phyloP scores from a whole-genome alignment of 208 protist genomes.

The Acanthamoeba royreba region DNA sequence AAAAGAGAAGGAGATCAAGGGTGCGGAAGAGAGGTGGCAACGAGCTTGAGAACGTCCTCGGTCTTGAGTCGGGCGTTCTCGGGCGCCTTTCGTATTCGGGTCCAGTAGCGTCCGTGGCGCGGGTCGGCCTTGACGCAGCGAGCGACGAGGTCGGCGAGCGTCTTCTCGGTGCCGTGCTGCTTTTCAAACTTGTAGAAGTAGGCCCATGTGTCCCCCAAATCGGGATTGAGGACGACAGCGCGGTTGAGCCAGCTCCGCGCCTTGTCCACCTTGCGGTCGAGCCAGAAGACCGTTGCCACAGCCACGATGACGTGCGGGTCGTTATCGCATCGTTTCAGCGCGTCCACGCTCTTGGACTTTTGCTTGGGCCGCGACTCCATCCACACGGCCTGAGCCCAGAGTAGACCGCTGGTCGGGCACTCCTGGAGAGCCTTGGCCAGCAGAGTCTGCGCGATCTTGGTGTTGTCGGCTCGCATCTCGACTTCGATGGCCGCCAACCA shows the following conservation, averaged over 20 bases:
- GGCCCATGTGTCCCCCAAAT: constrained; percentile 88
- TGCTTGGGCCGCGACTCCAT: constrained; percentile 75
- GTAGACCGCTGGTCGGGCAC: constrained; percentile 79
- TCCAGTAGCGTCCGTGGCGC: constrained; percentile 2
- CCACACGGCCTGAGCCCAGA: constrained; percentile 85
- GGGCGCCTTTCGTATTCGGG: neutral
- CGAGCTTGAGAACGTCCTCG: neutral
- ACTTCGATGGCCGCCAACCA: constrained; percentile 76
- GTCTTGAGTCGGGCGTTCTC: neutral
- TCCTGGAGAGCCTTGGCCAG: constrained; percentile 78
- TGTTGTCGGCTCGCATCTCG: constrained; percentile 58
- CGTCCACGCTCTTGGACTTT: constrained; percentile 77
- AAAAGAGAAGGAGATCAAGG: neutral
- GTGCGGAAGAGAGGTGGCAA: neutral
- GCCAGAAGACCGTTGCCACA: constrained; percentile 84
- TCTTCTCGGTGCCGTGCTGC: constrained; percentile 67
- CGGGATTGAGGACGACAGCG: constrained; percentile 71
- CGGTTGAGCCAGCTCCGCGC: constrained; percentile 83
- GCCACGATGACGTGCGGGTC: constrained; percentile 80
- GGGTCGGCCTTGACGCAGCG: constrained; percentile 16
- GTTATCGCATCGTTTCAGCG: constrained; percentile 83
- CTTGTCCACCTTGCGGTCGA: constrained; percentile 82
- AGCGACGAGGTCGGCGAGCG: neutral
- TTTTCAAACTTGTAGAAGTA: constrained; percentile 83
- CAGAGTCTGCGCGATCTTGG: constrained; percentile 44